These are phyloP conservation scores for Russula earlei DNA, from an alignment of 768 basidiomycete species.

Conservation along the genomic window DNA sequence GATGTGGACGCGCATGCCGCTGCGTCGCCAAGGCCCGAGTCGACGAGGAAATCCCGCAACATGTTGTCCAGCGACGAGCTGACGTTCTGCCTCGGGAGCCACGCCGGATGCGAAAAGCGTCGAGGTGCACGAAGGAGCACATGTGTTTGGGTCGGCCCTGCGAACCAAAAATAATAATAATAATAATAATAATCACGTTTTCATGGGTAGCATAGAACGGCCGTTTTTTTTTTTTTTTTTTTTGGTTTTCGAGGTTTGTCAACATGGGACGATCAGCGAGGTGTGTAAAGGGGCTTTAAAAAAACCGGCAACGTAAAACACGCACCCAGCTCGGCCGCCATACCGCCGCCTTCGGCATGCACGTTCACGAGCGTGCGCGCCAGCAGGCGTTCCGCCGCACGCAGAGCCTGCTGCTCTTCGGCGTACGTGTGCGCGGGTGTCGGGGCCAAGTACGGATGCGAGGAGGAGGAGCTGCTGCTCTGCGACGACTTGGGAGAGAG, in stretches of 20 bases:
- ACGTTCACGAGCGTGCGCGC: slow-evolving; percentile 38
- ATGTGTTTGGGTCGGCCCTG: slow-evolving; percentile 41
- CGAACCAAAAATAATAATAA: neutral
- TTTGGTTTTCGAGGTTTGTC: too few relatives aligned
- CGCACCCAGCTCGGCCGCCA: slow-evolving; percentile 35
- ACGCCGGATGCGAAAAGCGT: slow-evolving; percentile 37
- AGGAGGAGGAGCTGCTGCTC: neutral
- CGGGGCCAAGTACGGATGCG: slow-evolving; percentile 1
- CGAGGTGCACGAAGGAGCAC: slow-evolving; percentile 39
- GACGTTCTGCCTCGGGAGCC: slow-evolving; percentile 39
- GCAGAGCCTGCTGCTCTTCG: slow-evolving; percentile 29
- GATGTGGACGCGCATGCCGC: too few relatives aligned
- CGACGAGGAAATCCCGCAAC: slow-evolving; percentile 30
- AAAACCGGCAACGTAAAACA: neutral
- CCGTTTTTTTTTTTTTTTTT: too few relatives aligned
- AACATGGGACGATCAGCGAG: too few relatives aligned
- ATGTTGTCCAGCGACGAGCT: slow-evolving; percentile 30
- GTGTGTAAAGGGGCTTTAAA: neutral
- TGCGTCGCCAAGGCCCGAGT: slow-evolving; percentile 17
- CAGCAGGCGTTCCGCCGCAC: slow-evolving; percentile 33
- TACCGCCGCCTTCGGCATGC: slow-evolving; percentile 35
- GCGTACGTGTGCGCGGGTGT: slow-evolving; percentile 18
- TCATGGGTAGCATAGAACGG: too few relatives aligned
- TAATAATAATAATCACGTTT: too few relatives aligned
- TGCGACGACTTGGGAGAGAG: slow-evolving; percentile 12